Percentiles rank a stretch among this genome's conserved stretches.
These are phyloP conservation scores for Cordyceps farinosa DNA, from an alignment of 2,329 filamentous ascomycete species.

Conservation along the genomic window DNA sequence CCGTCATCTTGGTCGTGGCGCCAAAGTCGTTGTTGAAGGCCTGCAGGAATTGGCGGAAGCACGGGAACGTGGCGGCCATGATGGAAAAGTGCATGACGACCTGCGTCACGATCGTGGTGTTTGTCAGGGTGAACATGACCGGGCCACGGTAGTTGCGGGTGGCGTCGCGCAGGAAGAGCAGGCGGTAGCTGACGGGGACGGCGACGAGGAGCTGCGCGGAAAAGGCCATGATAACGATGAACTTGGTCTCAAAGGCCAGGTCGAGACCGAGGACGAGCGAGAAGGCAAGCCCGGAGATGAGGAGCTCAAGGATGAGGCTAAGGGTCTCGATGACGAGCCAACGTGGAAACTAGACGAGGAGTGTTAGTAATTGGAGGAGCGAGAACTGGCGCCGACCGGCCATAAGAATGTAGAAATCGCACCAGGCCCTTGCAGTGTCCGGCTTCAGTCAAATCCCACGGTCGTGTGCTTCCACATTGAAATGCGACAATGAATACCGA, in stretches of 20 bases:
- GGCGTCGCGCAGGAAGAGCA: slow-evolving; percentile 16
- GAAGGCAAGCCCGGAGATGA: slow-evolving; percentile 20
- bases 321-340: slow-evolving; percentile 19
- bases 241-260: slow-evolving; percentile 20
- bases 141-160: neutral
- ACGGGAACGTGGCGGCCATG: slow-evolving; percentile 24
- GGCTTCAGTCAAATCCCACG: slow-evolving; percentile 15
- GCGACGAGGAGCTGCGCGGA: slow-evolving; percentile 22
- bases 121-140: slow-evolving; percentile 10
- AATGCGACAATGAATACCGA: slow-evolving; percentile 18
- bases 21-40: slow-evolving; percentile 22
- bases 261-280: slow-evolving; percentile 20
- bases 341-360: slow-evolving; percentile 16
- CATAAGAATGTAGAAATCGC: neutral
- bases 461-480: slow-evolving; percentile 16
- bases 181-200: slow-evolving; percentile 19
- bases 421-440: slow-evolving; percentile 14
- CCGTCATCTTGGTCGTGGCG: slow-evolving; percentile 21
- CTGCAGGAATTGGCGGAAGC: slow-evolving; percentile 22
- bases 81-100: slow-evolving; percentile 23
- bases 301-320: slow-evolving; percentile 20
- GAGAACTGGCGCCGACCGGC: no score
- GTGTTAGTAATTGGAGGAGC: neutral
- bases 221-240: slow-evolving; percentile 21
- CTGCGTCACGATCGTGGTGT: slow-evolving; percentile 19